Percentiles rank a stretch among this genome's conserved stretches.
phyloP scores from a whole-genome alignment of 2,329 filamentous ascomycete species.

The Chrysoporthe puriensis region DNA sequence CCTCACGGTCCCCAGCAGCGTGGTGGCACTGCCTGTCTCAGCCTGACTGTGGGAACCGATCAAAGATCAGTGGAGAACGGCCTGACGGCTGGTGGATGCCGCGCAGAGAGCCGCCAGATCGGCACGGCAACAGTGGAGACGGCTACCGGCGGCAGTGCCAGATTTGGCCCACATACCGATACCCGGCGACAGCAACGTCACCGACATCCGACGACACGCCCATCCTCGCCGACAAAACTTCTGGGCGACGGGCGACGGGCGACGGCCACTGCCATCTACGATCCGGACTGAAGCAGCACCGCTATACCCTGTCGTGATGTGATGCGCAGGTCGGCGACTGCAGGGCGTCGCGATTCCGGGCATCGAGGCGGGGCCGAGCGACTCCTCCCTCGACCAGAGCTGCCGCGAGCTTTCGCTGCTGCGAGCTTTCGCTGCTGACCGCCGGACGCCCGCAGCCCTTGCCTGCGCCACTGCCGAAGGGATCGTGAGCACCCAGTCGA shows the following conservation, averaged over 20 bases:
- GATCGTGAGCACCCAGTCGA: neutral
- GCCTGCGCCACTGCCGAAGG: neutral
- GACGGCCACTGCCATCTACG: no score
- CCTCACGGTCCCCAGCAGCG: neutral
- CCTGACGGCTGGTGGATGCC: constrained; percentile 6
- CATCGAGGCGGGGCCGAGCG: neutral
- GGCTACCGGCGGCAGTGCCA: constrained; percentile 6
- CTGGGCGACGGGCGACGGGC: neutral
- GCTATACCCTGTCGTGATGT: neutral
- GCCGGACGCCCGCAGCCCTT: neutral
- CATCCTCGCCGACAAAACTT: neutral
- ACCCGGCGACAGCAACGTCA: constrained; percentile 7
- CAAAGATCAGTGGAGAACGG: neutral
- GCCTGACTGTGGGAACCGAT: neutral
- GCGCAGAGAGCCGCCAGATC: constrained; percentile 12
- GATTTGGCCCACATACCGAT: neutral
- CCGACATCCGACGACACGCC: constrained; percentile 11
- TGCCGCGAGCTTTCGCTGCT: neutral
- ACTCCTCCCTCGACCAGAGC: neutral
- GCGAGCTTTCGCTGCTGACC: neutral
- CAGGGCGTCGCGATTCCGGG: neutral
- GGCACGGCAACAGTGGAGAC: constrained; percentile 5
- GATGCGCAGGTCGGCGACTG: neutral
- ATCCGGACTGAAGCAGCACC: neutral
- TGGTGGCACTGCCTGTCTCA: neutral